Evolutionary conservation across 192 early-diverging fungal species (phyloP).

Genomic region (Cladochytrium replicatum): DNA sequence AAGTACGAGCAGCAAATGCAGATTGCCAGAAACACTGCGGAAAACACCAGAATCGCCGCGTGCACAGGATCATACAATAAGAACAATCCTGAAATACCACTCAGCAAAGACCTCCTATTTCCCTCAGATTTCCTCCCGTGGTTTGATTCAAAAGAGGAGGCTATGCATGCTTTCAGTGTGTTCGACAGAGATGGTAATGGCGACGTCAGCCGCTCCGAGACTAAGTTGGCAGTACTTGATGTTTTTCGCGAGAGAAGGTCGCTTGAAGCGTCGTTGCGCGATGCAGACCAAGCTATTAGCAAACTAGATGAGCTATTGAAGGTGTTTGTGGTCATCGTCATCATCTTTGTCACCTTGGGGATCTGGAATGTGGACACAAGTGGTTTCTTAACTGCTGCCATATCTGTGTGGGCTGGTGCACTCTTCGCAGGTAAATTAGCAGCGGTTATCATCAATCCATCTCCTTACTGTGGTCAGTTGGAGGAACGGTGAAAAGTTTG

Average conservation of each 20-base stretch:
- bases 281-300: conserved; percentile 76
- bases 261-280: conserved; percentile 61
- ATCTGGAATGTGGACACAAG: too few species aligned
- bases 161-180: conserved; percentile 68
- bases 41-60: too few species aligned
- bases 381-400: too few species aligned
- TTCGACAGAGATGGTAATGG: conserved; percentile 87
- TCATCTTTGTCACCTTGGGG: conserved; percentile 22
- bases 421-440: too few species aligned
- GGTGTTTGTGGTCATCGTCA: conserved; percentile 15
- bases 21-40: too few species aligned
- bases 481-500: conserved; percentile 62
- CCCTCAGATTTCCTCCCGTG: conserved; percentile 68
- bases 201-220: conserved; percentile 71
- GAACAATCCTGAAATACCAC: too few species aligned
- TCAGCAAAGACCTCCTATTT: too few species aligned
- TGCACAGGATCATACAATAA: too few species aligned
- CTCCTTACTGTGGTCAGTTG: too few species aligned
- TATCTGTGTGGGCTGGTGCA: too few species aligned
- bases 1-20: too few species aligned
- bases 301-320: conserved; percentile 38
- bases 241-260: conserved; percentile 77
- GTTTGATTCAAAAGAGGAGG: conserved; percentile 61
- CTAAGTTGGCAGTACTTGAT: conserved; percentile 63
- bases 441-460: too few species aligned